These are phyloP conservation scores for Epicoccum sorghinum DNA, from an alignment of 2,329 filamentous ascomycete genomes.

Conservation along the genomic window DNA sequence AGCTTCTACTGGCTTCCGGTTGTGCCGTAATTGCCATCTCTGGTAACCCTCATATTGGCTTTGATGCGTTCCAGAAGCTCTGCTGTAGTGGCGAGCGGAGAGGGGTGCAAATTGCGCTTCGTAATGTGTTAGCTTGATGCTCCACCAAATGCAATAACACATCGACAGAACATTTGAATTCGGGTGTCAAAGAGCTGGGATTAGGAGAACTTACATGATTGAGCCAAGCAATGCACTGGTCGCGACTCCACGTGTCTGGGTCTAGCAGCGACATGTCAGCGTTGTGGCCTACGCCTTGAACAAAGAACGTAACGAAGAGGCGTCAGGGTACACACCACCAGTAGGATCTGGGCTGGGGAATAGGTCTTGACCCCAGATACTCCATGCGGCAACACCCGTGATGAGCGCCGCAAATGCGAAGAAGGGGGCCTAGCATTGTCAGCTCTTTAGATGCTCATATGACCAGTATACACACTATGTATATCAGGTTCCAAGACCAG, in stretches of 20 bases:
- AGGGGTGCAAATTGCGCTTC: conserved; percentile 69
- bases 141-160: background rate
- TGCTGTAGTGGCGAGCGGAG: conserved; percentile 63
- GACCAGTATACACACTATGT: conserved; percentile 26
- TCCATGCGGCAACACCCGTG: conserved; percentile 80
- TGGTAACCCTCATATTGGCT: conserved; percentile 64
- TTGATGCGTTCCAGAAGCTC: conserved; percentile 72
- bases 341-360: conserved; percentile 83
- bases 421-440: conserved; percentile 38
- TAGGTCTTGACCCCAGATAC: conserved; percentile 84
- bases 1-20: background rate
- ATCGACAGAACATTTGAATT: too few relatives aligned
- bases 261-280: conserved; percentile 50
- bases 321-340: conserved; percentile 61
- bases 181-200: background rate
- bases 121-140: background rate
- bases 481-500: conserved; percentile 29
- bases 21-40: conserved; percentile 18
- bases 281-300: background rate
- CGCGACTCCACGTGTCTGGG: conserved; percentile 74
- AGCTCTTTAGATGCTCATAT: background rate
- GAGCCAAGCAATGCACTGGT: conserved; percentile 83
- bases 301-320: background rate
- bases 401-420: conserved; percentile 76
- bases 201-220: conserved; percentile 66